phyloP scores from a whole-genome alignment of 1,284 basidiomycete genomes.

The Cutaneotrichosporon sp. region DNA sequence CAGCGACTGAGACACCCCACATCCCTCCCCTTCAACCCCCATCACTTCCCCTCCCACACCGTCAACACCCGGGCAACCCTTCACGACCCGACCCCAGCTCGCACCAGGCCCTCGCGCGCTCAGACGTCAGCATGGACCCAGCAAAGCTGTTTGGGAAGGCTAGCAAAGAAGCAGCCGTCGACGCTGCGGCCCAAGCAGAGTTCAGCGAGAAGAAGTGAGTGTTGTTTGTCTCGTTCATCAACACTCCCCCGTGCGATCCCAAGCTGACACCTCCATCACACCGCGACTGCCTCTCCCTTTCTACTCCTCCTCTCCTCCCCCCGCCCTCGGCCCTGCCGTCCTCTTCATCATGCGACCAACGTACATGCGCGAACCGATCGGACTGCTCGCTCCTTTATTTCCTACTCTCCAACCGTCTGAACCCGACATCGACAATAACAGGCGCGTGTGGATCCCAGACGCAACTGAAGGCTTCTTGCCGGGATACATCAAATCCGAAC shows the following conservation, averaged over 20 bases:
- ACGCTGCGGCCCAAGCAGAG: constrained; percentile 85
- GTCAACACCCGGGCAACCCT: background rate
- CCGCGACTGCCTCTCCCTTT: constrained; percentile 15
- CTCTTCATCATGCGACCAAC: background rate
- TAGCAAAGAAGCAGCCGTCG: constrained; percentile 43
- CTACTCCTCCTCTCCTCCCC: background rate
- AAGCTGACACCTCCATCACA: constrained; percentile 7
- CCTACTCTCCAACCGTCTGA: constrained; percentile 7
- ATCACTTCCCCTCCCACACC: background rate
- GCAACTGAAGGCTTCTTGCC: constrained; percentile 47
- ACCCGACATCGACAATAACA: constrained; percentile 22
- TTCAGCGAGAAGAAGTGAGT: constrained; percentile 87
- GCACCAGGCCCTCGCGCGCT: constrained; percentile 10
- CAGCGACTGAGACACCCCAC: background rate
- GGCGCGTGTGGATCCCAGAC: constrained; percentile 53
- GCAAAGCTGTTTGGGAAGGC: constrained; percentile 35
- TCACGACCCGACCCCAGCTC: background rate
- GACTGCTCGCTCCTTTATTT: constrained; percentile 6
- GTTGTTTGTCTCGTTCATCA: constrained; percentile 6
- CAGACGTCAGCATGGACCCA: constrained; percentile 40
- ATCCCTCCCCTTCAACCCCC: background rate
- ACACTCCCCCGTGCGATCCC: constrained; percentile 12
- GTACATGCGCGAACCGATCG: constrained; percentile 2
- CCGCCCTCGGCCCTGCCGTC: no score
- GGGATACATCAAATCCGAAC: constrained; percentile 52